Evolutionary conservation across 257 asterid species (phyloP).

Genomic region (Solanum sejunctum): DNA sequence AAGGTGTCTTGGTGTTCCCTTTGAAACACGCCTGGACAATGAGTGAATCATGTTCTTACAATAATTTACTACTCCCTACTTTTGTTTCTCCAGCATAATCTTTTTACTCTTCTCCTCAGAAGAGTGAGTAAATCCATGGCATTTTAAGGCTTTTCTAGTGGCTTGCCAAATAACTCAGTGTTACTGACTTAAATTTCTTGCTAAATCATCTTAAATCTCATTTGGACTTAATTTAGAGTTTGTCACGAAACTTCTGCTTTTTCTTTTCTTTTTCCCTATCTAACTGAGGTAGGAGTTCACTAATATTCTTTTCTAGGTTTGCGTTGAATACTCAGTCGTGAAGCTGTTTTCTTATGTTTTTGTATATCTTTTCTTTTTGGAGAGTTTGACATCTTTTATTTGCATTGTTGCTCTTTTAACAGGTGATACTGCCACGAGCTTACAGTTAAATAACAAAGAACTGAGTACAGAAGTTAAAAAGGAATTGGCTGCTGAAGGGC

Average conservation of each 20-base stretch:
- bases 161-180: background rate
- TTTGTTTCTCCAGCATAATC: background rate
- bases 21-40: background rate
- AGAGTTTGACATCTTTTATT: slow-evolving; percentile 9
- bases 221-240: background rate
- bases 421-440: slow-evolving; percentile 8
- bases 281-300: background rate
- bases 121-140: background rate
- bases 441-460: slow-evolving; percentile 18
- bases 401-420: slow-evolving; percentile 1
- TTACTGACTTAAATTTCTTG: background rate
- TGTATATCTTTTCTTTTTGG: background rate
- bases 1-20: background rate
- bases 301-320: background rate
- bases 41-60: background rate
- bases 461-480: slow-evolving; percentile 17
- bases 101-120: background rate
- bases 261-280: background rate
- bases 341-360: background rate
- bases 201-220: background rate
- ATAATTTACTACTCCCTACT: background rate
- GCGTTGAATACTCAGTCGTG: background rate
- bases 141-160: background rate
- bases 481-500: slow-evolving; percentile 23
- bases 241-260: background rate